phyloP scores from a whole-genome alignment of 306 rosid species.

The Adenanthera pavonina region DNA sequence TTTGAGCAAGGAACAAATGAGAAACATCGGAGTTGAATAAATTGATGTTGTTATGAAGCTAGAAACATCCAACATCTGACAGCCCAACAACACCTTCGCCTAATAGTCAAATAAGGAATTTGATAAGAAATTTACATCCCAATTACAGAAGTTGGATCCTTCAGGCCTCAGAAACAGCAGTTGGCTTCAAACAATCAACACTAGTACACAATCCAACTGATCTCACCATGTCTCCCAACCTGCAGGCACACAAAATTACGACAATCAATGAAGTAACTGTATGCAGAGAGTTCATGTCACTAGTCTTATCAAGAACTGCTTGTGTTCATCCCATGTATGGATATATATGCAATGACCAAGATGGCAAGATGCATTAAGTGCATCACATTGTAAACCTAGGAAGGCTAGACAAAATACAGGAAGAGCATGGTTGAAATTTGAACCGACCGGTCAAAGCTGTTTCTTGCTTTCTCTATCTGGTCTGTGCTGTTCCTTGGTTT shows the following conservation, averaged over 20 bases:
- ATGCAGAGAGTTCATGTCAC: background rate
- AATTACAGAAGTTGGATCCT: slow-evolving; percentile 1
- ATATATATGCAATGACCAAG: background rate
- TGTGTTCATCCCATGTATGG: background rate
- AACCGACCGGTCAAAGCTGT: slow-evolving; percentile 70
- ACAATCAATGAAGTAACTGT: slow-evolving; percentile 3
- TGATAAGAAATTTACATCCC: slow-evolving; percentile 40
- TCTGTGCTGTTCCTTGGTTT: slow-evolving; percentile 61
- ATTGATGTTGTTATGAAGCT: background rate
- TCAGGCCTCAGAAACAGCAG: slow-evolving; percentile 56
- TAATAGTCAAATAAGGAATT: slow-evolving; percentile 40
- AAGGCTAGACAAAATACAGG: background rate
- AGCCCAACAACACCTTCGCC: slow-evolving; percentile 30
- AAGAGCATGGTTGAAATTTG: background rate
- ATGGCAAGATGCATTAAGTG: background rate
- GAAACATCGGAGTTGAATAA: slow-evolving; percentile 24
- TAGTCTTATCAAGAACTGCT: background rate
- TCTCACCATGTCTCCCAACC: slow-evolving; percentile 77
- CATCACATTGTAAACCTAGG: background rate
- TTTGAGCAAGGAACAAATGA: slow-evolving; percentile 18
- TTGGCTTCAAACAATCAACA: slow-evolving; percentile 67
- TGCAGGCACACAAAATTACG: slow-evolving; percentile 39
- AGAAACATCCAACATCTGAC: slow-evolving; percentile 18
- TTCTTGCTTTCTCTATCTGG: slow-evolving; percentile 66
- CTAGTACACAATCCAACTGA: slow-evolving; percentile 68